Evolutionary conservation across 1,284 basidiomycete species (phyloP).

Genomic region (Takashimella tepidaria): DNA sequence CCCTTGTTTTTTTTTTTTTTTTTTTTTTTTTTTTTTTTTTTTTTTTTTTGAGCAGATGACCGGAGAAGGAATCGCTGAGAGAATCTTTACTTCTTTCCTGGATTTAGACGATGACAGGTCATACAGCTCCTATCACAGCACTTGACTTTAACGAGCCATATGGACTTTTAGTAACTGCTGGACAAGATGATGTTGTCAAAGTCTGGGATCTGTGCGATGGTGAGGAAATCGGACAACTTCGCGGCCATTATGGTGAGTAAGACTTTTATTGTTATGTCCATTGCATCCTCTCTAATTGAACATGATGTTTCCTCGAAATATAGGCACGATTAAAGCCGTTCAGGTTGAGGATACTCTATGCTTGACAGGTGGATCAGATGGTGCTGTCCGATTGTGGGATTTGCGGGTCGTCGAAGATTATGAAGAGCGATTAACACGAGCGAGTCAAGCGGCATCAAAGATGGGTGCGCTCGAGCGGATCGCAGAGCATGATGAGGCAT

Average conservation of each 20-base stretch:
- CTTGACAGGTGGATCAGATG: constrained; percentile 84
- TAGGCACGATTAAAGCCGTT: constrained; percentile 69
- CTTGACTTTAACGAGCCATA: constrained; percentile 97
- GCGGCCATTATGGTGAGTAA: constrained; percentile 65
- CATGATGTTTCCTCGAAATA: too few species aligned
- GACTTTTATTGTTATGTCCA: too few species aligned
- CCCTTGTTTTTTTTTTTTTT: too few species aligned
- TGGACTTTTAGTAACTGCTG: constrained; percentile 82
- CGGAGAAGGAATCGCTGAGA: too few species aligned
- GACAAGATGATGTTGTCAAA: constrained; percentile 60
- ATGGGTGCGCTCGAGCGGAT: constrained; percentile 40
- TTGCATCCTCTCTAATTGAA: too few species aligned
- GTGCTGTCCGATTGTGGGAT: constrained; percentile 81
- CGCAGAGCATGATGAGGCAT: constrained; percentile 24
- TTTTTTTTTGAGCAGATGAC: too few species aligned
- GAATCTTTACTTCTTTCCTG: too few species aligned
- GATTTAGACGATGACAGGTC: constrained; percentile 70
- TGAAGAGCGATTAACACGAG: constrained; percentile 58
- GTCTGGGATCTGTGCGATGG: constrained; percentile 55
- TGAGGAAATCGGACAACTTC: constrained; percentile 69
- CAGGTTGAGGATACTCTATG: constrained; percentile 92
- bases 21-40: too few species aligned
- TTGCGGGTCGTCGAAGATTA: constrained; percentile 71
- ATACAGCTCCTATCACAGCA: constrained; percentile 74
- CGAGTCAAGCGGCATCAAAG: constrained; percentile 37